Conservation (phyloP, 768 basidiomycete genomes). For the Lentinula raphanica region DNA sequence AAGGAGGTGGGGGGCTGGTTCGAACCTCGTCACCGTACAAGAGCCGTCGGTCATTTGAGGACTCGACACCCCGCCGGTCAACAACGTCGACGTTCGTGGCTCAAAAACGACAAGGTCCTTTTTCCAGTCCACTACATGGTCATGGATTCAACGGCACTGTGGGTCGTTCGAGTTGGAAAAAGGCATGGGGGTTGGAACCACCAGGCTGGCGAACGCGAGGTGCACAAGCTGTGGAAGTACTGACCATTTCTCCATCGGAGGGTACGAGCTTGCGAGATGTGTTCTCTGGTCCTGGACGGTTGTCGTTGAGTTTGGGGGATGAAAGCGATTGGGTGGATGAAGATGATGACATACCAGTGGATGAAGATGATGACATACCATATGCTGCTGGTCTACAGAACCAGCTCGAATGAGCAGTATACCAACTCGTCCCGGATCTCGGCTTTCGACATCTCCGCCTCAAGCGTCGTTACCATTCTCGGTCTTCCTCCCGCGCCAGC, state of each 20-base stretch:
- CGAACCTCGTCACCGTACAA: slow-evolving; percentile 63
- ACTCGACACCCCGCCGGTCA: slow-evolving; percentile 5
- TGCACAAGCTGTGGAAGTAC: slow-evolving; percentile 70
- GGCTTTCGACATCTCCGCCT: slow-evolving; percentile 23
- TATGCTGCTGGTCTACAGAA: slow-evolving; percentile 66
- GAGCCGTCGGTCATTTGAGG: slow-evolving; percentile 8
- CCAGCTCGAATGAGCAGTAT: slow-evolving; percentile 30
- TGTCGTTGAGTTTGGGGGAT: slow-evolving; percentile 56
- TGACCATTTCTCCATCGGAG: slow-evolving; percentile 60
- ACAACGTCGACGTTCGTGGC: slow-evolving; percentile 62
- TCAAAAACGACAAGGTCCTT: slow-evolving; percentile 75
- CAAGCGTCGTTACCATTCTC: slow-evolving; percentile 23
- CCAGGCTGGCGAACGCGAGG: slow-evolving; percentile 77
- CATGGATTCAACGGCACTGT: slow-evolving; percentile 37
- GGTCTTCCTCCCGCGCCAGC: slow-evolving; percentile 30
- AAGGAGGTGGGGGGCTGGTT: slow-evolving; percentile 32
- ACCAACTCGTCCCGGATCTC: slow-evolving; percentile 36
- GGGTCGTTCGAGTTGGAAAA: slow-evolving; percentile 81
- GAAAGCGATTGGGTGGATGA: slow-evolving; percentile 89
- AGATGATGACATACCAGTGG: too few species aligned
- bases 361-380: slow-evolving; percentile 69
- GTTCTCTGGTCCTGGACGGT: slow-evolving; percentile 67
- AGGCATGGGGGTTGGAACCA: slow-evolving; percentile 82
- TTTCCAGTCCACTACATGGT: slow-evolving; percentile 48
- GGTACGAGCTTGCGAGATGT: slow-evolving; percentile 65